Evolutionary conservation across 129 eudicot species (phyloP).

Genomic region (Pseudognaphalium luteoalbum): DNA sequence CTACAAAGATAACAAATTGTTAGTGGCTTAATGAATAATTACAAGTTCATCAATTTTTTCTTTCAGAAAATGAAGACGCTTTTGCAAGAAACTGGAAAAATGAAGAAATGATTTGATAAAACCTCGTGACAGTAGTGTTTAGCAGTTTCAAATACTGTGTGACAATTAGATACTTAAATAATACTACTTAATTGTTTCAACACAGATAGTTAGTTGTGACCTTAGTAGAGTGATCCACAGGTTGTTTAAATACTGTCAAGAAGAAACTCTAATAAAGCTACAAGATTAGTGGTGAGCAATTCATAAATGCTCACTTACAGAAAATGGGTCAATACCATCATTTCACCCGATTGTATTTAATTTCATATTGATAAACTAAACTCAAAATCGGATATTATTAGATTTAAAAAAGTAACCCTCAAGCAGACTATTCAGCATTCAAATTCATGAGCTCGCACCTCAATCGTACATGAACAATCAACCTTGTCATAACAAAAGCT

Average conservation of each 20-base stretch:
- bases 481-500: not conserved
- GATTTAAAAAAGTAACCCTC: not conserved
- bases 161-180: not conserved
- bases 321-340: not conserved
- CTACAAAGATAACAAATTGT: conserved; percentile 23
- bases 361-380: not conserved
- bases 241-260: not conserved
- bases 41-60: not conserved
- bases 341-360: too few relatives aligned
- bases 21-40: conserved; percentile 11
- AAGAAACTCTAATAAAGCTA: not conserved
- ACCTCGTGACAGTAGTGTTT: not conserved
- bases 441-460: not conserved
- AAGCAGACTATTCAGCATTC: not conserved
- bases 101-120: not conserved
- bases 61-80: not conserved
- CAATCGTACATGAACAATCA: not conserved
- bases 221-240: not conserved
- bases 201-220: not conserved
- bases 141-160: not conserved
- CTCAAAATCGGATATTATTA: not conserved
- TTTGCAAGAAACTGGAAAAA: too few relatives aligned
- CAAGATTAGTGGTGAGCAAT: not conserved
- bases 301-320: not conserved
- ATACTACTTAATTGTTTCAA: too few relatives aligned